phyloP scores from a whole-genome alignment of 2,329 filamentous ascomycete genomes.

The Moelleriella libera region DNA sequence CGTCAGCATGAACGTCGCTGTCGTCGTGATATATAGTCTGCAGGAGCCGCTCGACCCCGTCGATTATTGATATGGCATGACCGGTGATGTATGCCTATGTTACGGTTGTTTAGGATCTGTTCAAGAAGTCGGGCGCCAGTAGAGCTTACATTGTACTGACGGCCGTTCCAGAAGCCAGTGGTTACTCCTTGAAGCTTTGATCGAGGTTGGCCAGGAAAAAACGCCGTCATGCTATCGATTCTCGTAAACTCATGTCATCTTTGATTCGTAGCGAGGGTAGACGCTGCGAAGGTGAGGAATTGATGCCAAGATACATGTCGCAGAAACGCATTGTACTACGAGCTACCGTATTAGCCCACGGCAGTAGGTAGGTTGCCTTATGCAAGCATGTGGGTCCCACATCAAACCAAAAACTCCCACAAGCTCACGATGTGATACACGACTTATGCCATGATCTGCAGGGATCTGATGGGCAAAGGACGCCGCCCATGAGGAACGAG shows the following conservation, averaged over 20 bases:
- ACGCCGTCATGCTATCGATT: constrained; percentile 50
- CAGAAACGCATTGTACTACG: too few relatives aligned
- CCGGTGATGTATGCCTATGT: constrained; percentile 75
- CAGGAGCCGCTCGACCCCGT: constrained; percentile 57
- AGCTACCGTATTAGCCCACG: too few relatives aligned
- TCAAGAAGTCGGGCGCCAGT: background rate
- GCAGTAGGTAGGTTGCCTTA: too few relatives aligned
- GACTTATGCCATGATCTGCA: too few relatives aligned
- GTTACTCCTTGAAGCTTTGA: constrained; percentile 65
- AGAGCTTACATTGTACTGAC: constrained; percentile 54
- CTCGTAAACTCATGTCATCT: constrained; percentile 1
- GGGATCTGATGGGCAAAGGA: too few relatives aligned
- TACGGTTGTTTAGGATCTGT: constrained; percentile 1
- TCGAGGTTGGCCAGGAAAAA: constrained; percentile 68
- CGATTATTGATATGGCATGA: constrained; percentile 72
- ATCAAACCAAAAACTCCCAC: too few relatives aligned
- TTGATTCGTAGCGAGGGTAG: background rate
- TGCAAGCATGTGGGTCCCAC: too few relatives aligned
- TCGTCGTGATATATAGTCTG: constrained; percentile 90
- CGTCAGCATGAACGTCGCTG: constrained; percentile 44
- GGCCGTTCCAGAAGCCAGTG: constrained; percentile 58
- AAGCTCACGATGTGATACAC: too few relatives aligned
- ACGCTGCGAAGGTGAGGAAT: too few relatives aligned
- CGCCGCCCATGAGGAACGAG: too few relatives aligned
- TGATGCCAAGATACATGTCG: too few relatives aligned